Conservation (phyloP, 441 rosid species). For the Populus tomentosa region DNA sequence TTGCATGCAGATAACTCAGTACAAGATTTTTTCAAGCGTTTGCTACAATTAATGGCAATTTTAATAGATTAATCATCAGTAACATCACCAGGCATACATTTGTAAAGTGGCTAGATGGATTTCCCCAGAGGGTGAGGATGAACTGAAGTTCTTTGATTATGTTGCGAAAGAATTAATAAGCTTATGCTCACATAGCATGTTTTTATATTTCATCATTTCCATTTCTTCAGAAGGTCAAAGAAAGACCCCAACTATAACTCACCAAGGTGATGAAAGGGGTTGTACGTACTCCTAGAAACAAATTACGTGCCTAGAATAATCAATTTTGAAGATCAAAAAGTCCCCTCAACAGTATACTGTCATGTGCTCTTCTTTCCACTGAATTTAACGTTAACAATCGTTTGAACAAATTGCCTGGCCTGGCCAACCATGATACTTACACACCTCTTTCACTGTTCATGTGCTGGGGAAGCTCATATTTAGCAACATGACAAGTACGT, state of each 20-base stretch:
- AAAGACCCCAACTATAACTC: neutral
- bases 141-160: neutral
- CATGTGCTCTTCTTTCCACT: neutral
- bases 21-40: neutral
- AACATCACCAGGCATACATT: neutral
- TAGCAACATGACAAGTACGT: slow-evolving; percentile 10
- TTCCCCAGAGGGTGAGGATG: neutral
- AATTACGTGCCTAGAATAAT: neutral
- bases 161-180: no score
- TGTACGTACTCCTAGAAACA: neutral
- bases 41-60: neutral
- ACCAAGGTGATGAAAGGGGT: no score
- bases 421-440: neutral
- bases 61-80: neutral
- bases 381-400: neutral
- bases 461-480: slow-evolving; percentile 8
- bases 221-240: no score
- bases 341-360: neutral
- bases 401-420: neutral
- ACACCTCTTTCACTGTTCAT: slow-evolving; percentile 11
- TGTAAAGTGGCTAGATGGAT: neutral
- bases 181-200: no score
- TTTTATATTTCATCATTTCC: no score
- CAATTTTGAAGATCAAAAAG: neutral
- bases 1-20: neutral